phyloP scores from a whole-genome alignment of 768 basidiomycete genomes.

The Tylopilus cervinicoccineus region DNA sequence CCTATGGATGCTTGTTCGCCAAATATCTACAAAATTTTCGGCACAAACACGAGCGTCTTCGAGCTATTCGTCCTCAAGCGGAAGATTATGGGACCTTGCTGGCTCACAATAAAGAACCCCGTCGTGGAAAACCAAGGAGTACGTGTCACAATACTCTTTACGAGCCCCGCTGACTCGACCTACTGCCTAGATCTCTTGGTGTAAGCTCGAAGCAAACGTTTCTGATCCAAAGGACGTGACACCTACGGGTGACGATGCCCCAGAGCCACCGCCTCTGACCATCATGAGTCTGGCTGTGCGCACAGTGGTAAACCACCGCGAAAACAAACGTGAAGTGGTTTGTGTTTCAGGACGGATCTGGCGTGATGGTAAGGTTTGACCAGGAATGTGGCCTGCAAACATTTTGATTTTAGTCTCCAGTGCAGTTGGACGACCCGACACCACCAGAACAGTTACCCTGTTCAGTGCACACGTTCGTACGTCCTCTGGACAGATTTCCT shows the following conservation, averaged over 20 bases:
- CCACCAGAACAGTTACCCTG: slow-evolving; percentile 86
- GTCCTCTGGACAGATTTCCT: slow-evolving; percentile 87
- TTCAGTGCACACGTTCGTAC: slow-evolving; percentile 80
- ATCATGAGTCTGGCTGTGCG: slow-evolving; percentile 86
- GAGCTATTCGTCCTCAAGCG: slow-evolving; percentile 91
- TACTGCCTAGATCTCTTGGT: slow-evolving; percentile 84
- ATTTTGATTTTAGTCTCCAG: slow-evolving; percentile 36
- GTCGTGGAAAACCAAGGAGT: slow-evolving; percentile 77
- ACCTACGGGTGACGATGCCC: slow-evolving; percentile 72
- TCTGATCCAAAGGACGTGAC: slow-evolving; percentile 85
- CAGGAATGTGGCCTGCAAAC: not conserved
- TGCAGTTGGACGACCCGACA: slow-evolving; percentile 85
- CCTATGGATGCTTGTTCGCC: slow-evolving; percentile 71
- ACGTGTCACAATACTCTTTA: slow-evolving; percentile 20
- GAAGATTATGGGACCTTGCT: slow-evolving; percentile 99
- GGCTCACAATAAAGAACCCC: slow-evolving; percentile 82
- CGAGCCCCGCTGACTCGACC: not conserved
- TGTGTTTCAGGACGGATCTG: slow-evolving; percentile 82
- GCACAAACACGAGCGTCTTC: slow-evolving; percentile 89
- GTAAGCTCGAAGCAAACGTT: slow-evolving; percentile 85
- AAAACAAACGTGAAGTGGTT: slow-evolving; percentile 92
- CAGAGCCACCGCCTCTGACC: slow-evolving; percentile 82
- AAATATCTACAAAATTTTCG: slow-evolving; percentile 85
- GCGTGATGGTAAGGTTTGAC: slow-evolving; percentile 53
- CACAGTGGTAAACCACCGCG: slow-evolving; percentile 89